Evolutionary conservation across 805 yeast genomes (phyloP).

Genomic region (Pichia pseudocactophila): DNA sequence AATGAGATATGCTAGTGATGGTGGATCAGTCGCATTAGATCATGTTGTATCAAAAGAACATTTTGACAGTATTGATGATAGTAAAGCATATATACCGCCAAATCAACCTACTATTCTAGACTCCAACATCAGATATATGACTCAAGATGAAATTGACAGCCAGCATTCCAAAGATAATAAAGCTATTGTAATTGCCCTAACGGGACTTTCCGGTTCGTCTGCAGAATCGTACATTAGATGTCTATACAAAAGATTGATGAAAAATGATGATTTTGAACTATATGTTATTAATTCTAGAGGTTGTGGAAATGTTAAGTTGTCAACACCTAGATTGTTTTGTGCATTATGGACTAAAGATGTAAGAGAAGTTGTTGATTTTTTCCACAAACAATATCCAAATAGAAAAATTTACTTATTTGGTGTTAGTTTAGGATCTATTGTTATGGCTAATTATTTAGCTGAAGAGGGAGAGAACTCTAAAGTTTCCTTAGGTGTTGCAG

Average conservation of each 20-base stretch:
- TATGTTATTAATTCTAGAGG: conserved; percentile 70
- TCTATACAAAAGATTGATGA: conserved; percentile 33
- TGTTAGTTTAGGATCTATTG: conserved; percentile 69
- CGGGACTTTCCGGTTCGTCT: conserved; percentile 83
- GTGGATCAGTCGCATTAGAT: conserved; percentile 69
- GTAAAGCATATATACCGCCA: conserved; percentile 24
- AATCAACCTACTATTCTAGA: conserved; percentile 35
- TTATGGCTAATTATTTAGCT: conserved; percentile 65
- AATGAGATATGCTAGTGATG: conserved; percentile 48
- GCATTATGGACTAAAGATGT: conserved; percentile 70
- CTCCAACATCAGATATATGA: conserved; percentile 44
- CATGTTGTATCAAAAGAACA: conserved; percentile 42
- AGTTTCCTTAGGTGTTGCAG: conserved; percentile 46
- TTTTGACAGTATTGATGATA: conserved; percentile 15
- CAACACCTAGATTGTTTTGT: conserved; percentile 61
- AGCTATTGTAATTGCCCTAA: conserved; percentile 60
- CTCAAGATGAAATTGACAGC: conserved; percentile 35
- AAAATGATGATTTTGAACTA: conserved; percentile 42
- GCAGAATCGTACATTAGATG: conserved; percentile 69
- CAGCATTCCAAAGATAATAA: conserved; percentile 25
- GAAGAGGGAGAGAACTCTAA: conserved; percentile 43
- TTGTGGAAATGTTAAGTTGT: conserved; percentile 59
- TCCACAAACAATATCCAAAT: conserved; percentile 45
- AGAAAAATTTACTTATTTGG: conserved; percentile 67
- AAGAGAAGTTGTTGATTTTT: conserved; percentile 41